Percentiles rank a stretch among this genome's conserved stretches.
These are phyloP conservation scores for Globisporangium carolinianum DNA, from an alignment of 352 stramenopile species.

Conservation along the genomic window DNA sequence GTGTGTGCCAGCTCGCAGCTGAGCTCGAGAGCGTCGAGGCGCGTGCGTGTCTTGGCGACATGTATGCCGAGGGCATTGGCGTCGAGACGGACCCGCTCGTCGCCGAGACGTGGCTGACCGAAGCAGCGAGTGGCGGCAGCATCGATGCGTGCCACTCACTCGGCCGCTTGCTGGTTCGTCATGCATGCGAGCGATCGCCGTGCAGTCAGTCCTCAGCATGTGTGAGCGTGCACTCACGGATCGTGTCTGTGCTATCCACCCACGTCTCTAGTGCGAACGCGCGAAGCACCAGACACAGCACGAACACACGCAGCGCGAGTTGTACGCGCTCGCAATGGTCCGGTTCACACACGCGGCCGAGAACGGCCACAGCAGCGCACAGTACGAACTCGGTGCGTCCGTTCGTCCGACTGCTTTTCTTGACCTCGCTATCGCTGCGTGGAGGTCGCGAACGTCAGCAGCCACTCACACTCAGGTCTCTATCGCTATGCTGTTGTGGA, in stretches of 20 bases:
- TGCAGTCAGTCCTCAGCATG: too few species aligned
- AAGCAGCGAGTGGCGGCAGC: conserved; percentile 28
- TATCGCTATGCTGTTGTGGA: too few species aligned
- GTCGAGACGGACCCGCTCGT: conserved; percentile 47
- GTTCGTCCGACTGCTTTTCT: neutral
- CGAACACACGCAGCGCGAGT: conserved; percentile 22
- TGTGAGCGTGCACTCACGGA: too few species aligned
- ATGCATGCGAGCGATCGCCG: neutral
- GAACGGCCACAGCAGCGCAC: conserved; percentile 43
- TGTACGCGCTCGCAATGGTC: conserved; percentile 30
- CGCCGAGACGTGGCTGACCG: conserved; percentile 45
- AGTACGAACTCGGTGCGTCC: conserved; percentile 39
- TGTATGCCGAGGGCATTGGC: conserved; percentile 37
- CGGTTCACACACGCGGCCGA: conserved; percentile 43
- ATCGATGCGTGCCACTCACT: conserved; percentile 43
- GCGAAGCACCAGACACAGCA: conserved; percentile 30
- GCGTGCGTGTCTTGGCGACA: conserved; percentile 59
- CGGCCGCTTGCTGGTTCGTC: conserved; percentile 42
- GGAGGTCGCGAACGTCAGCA: neutral
- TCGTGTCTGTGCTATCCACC: neutral
- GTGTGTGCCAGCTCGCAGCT: conserved; percentile 34
- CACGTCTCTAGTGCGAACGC: conserved; percentile 31
- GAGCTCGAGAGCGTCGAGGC: conserved; percentile 30
- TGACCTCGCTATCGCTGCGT: too few species aligned
- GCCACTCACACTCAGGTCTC: neutral